Evolutionary conservation across 2,329 filamentous ascomycete species (phyloP).

Genomic region (Nigrospora oryzae): DNA sequence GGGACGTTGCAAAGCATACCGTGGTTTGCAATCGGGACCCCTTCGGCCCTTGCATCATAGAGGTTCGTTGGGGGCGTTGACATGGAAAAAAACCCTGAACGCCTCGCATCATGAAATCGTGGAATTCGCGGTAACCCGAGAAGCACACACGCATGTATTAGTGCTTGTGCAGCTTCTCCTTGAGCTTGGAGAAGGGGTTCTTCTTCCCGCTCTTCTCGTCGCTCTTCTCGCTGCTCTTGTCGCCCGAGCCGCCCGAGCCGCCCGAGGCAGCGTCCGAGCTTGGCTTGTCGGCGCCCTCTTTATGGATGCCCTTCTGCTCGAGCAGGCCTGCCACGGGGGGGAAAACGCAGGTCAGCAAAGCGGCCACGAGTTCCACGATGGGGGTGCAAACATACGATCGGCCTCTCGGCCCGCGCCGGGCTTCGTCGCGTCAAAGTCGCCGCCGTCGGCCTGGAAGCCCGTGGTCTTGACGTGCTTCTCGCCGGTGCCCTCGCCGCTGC

Average conservation of each 20-base stretch:
- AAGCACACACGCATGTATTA: slow-evolving; percentile 8
- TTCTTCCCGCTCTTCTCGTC: slow-evolving; percentile 32
- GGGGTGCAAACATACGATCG: slow-evolving; percentile 41
- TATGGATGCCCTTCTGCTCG: slow-evolving; percentile 41
- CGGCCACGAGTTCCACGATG: not conserved
- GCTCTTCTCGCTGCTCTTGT: slow-evolving; percentile 10
- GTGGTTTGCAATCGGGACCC: too few species aligned
- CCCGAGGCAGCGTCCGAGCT: slow-evolving; percentile 9
- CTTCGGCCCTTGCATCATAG: too few species aligned
- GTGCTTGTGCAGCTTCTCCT: slow-evolving; percentile 56
- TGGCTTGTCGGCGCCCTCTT: slow-evolving; percentile 11
- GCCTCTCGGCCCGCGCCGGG: slow-evolving; percentile 60
- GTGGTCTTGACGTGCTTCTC: slow-evolving; percentile 48
- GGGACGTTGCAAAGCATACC: too few species aligned
- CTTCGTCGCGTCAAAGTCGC: slow-evolving; percentile 56
- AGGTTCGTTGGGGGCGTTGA: too few species aligned
- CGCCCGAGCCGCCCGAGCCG: slow-evolving; percentile 6
- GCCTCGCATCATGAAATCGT: too few species aligned
- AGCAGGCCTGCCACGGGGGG: slow-evolving; percentile 35
- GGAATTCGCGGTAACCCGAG: too few species aligned
- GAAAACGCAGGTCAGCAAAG: slow-evolving; percentile 3
- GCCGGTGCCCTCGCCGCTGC: slow-evolving; percentile 38
- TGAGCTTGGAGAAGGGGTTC: slow-evolving; percentile 55
- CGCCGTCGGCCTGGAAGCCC: slow-evolving; percentile 55
- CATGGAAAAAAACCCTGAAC: too few species aligned